Evolutionary conservation across 2,329 filamentous ascomycete species (phyloP).

Genomic region (Hymenoscyphus repandus): DNA sequence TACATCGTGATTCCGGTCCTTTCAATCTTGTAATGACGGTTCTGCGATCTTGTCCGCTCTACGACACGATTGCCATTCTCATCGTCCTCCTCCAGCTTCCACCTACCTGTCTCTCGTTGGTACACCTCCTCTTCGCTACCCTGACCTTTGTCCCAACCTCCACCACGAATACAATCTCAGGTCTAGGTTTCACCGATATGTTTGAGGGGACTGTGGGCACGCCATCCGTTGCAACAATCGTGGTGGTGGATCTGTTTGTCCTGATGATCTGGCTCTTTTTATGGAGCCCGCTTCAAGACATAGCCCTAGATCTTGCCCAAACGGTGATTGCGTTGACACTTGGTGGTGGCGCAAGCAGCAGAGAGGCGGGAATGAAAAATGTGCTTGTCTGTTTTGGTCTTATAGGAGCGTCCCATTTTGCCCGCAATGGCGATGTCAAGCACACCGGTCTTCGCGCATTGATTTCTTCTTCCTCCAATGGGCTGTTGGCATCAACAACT

Average conservation of each 20-base stretch:
- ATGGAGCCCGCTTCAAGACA: conserved; percentile 81
- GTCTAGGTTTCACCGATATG: conserved; percentile 77
- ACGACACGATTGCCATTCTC: conserved; percentile 93
- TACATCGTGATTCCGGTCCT: conserved; percentile 67
- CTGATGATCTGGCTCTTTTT: conserved; percentile 82
- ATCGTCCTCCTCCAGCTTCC: conserved; percentile 93
- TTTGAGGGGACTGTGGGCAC: conserved; percentile 84
- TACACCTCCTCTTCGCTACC: conserved; percentile 88
- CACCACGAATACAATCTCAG: conserved; percentile 60
- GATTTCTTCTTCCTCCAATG: conserved; percentile 24
- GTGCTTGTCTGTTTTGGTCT: conserved; percentile 67
- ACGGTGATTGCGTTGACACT: conserved; percentile 89
- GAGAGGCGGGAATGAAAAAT: conserved; percentile 64
- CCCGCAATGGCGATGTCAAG: conserved; percentile 25
- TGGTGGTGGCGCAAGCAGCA: conserved; percentile 70
- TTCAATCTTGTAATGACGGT: conserved; percentile 80
- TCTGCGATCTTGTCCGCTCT: conserved; percentile 80
- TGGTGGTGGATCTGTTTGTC: conserved; percentile 78
- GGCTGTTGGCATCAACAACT: conserved; percentile 20
- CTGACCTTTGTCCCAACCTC: conserved; percentile 88
- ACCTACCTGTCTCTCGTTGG: conserved; percentile 77
- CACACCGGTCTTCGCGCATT: conserved; percentile 24
- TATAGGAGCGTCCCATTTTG: conserved; percentile 40
- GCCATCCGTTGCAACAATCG: conserved; percentile 77
- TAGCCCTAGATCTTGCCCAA: conserved; percentile 85